These are phyloP conservation scores for Cyclostephanos tholiformis DNA, from an alignment of 108 stramenopile genomes.

Conservation along the genomic window DNA sequence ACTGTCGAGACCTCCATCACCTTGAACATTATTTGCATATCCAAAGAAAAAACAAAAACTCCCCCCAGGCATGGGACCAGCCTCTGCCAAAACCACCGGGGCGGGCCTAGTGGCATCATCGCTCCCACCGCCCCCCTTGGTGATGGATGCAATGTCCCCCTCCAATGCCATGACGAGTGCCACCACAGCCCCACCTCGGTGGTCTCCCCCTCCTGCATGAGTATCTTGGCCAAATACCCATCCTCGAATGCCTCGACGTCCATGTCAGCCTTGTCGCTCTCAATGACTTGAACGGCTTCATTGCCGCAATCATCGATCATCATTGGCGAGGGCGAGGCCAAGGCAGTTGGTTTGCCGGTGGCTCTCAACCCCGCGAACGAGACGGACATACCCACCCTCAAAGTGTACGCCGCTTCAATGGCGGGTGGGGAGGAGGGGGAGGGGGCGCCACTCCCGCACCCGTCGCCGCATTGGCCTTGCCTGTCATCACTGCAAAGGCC, in stretches of 20 bases:
- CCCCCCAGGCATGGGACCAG: conserved; percentile 38
- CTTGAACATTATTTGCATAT: background rate
- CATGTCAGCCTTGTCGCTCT: conserved; percentile 99
- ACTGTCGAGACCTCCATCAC: too few relatives aligned
- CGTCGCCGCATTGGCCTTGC: conserved; percentile 59
- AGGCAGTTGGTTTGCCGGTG: conserved; percentile 90
- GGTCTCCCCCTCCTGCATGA: conserved; percentile 89
- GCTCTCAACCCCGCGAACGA: conserved; percentile 87
- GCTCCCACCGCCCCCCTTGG: conserved; percentile 77
- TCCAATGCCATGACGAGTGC: conserved; percentile 86
- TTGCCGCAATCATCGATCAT: conserved; percentile 95
- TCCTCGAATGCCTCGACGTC: conserved; percentile 97
- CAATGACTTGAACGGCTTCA: conserved; percentile 95
- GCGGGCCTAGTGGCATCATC: conserved; percentile 45
- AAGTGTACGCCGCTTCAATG: conserved; percentile 71
- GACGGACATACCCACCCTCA: conserved; percentile 75
- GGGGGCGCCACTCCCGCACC: conserved; percentile 47
- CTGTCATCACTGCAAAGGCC: conserved; percentile 61
- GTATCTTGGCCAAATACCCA: conserved; percentile 93
- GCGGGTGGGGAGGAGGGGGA: too few relatives aligned
- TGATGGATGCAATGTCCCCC: conserved; percentile 75
- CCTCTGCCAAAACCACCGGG: conserved; percentile 51
- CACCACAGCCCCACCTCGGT: conserved; percentile 92
- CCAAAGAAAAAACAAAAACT: conserved; percentile 46
- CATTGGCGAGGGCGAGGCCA: conserved; percentile 88